Percentiles rank a stretch among this genome's conserved stretches.
Evolutionary conservation across 2,329 filamentous ascomycete species (phyloP).

Genomic region (Onygenales sp.): DNA sequence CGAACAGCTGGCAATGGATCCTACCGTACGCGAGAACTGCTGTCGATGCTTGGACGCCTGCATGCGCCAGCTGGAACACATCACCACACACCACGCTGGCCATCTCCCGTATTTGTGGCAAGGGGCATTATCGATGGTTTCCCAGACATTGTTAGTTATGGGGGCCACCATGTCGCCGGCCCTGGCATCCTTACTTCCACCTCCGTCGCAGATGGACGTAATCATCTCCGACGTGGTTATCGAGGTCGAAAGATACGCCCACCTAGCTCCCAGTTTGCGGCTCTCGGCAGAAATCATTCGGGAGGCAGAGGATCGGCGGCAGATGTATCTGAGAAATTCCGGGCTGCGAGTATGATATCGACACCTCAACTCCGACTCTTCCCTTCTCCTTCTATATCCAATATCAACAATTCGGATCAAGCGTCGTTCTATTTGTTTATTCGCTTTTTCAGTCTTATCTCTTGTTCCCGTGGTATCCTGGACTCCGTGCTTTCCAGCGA

Average conservation of each 20-base stretch:
- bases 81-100: slow-evolving; percentile 68
- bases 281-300: slow-evolving; percentile 72
- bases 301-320: slow-evolving; percentile 65
- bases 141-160: slow-evolving; percentile 74
- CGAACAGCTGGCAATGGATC: slow-evolving; percentile 61
- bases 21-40: slow-evolving; percentile 65
- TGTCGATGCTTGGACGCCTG: slow-evolving; percentile 74
- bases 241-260: slow-evolving; percentile 65
- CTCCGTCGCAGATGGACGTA: slow-evolving; percentile 52
- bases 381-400: background rate
- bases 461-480: too few relatives aligned
- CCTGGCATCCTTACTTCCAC: slow-evolving; percentile 55
- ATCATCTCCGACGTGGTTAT: slow-evolving; percentile 70
- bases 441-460: too few relatives aligned
- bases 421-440: too few relatives aligned
- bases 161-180: slow-evolving; percentile 72
- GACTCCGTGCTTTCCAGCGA: too few relatives aligned
- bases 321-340: slow-evolving; percentile 29
- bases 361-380: background rate
- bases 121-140: slow-evolving; percentile 72
- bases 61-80: slow-evolving; percentile 68
- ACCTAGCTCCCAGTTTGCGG: slow-evolving; percentile 65
- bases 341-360: slow-evolving; percentile 6
- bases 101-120: slow-evolving; percentile 84
- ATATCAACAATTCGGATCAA: background rate